phyloP scores from a whole-genome alignment of 306 rosid species.

The Vigna unguiculata region DNA sequence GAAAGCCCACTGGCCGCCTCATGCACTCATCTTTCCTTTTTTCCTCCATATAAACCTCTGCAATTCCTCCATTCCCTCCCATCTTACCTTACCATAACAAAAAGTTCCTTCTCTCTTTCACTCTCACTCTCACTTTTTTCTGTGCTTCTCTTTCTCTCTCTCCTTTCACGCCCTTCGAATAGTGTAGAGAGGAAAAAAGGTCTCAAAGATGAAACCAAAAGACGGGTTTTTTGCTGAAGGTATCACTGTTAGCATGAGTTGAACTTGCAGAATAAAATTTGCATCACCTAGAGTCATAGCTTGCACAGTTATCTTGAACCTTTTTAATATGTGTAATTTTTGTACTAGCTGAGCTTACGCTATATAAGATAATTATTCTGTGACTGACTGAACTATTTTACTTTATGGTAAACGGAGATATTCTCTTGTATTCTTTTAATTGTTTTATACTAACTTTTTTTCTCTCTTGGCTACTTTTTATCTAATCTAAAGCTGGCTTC shows the following conservation, averaged over 20 bases:
- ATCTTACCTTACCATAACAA: conserved; percentile 38
- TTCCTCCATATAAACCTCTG: conserved; percentile 50
- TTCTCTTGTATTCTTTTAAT: neutral
- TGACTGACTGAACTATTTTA: conserved; percentile 30
- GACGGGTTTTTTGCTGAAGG: conserved; percentile 61
- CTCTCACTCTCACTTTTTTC: conserved; percentile 1
- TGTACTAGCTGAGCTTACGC: conserved; percentile 37
- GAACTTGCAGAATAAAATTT: conserved; percentile 36
- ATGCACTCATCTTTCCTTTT: conserved; percentile 35
- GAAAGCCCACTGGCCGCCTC: conserved; percentile 66
- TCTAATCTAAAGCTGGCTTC: conserved; percentile 53
- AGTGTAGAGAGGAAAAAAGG: conserved; percentile 25
- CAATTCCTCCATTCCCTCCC: conserved; percentile 41
- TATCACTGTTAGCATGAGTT: conserved; percentile 38
- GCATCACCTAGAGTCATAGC: conserved; percentile 17
- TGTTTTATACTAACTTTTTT: neutral
- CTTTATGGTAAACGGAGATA: conserved; percentile 41
- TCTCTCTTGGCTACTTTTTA: neutral
- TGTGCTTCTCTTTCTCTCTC: conserved; percentile 14
- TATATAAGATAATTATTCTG: conserved; percentile 39
- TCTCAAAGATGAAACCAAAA: conserved; percentile 59
- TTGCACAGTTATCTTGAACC: conserved; percentile 16
- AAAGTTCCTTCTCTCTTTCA: neutral
- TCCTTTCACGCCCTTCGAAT: conserved; percentile 36
- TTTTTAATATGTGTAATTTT: conserved; percentile 32